A percentile compares a stretch with the other conserved stretches of the same genome.
These are phyloP conservation scores for Thielaviopsis euricoi DNA, from an alignment of 2,329 filamentous ascomycete species.

Conservation along the genomic window DNA sequence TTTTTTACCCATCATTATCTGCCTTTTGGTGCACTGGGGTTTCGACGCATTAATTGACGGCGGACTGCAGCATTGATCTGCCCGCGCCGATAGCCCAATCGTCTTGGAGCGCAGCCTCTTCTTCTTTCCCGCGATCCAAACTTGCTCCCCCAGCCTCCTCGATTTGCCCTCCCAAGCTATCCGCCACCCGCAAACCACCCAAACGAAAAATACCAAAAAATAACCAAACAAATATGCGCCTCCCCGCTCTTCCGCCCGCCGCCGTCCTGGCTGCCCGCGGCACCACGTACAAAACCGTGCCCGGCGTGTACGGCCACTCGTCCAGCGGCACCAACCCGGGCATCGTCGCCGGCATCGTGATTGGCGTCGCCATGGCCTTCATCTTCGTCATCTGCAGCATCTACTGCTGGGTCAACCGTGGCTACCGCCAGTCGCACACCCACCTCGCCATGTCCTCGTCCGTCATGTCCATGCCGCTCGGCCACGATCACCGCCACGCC, in stretches of 20 bases:
- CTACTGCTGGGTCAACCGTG: slow-evolving; percentile 11
- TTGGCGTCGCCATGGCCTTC: slow-evolving; percentile 8
- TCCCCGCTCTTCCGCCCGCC: slow-evolving; percentile 19
- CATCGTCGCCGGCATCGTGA: slow-evolving; percentile 9
- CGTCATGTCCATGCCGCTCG: slow-evolving; percentile 7
- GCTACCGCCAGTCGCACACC: not conserved
- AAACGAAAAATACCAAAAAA: too few species aligned
- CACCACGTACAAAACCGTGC: slow-evolving; percentile 13
- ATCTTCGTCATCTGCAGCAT: slow-evolving; percentile 9
- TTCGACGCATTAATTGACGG: not conserved
- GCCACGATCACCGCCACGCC: not conserved
- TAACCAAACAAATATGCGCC: too few species aligned
- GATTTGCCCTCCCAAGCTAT: slow-evolving; percentile 15
- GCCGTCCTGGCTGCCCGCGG: slow-evolving; percentile 14
- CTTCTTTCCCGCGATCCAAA: not conserved
- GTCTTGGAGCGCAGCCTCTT: not conserved
- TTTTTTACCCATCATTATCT: not conserved
- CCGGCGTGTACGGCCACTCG: slow-evolving; percentile 11
- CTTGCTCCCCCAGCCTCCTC: not conserved
- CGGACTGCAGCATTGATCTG: not conserved
- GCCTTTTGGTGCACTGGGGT: too few species aligned
- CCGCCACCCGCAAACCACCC: slow-evolving; percentile 20
- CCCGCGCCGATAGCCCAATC: not conserved
- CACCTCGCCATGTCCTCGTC: not conserved
- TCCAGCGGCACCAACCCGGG: slow-evolving; percentile 3